phyloP scores from a whole-genome alignment of 2,329 filamentous ascomycete genomes.

The Neopestalotiopsis sp. region DNA sequence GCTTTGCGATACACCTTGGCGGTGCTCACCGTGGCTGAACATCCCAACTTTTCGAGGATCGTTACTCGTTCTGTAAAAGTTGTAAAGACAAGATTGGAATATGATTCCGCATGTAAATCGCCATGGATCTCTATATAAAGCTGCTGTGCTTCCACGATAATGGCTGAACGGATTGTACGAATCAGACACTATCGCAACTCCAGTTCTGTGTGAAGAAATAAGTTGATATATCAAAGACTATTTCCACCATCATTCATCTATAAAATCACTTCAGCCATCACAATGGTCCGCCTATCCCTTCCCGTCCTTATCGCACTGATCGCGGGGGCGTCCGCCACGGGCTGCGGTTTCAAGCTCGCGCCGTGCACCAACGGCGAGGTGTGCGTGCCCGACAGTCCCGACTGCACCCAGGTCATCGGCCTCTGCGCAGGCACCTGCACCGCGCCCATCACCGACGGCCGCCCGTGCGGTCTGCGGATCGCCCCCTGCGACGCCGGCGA shows the following conservation, averaged over 20 bases:
- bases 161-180: not conserved
- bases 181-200: not conserved
- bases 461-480: not conserved
- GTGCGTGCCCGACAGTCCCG: not conserved
- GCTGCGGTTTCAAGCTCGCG: slow-evolving; percentile 1
- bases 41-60: not conserved
- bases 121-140: not conserved
- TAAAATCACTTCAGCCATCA: not conserved
- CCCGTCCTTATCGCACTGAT: not conserved
- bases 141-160: not conserved
- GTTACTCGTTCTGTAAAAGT: not conserved
- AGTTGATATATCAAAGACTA: not conserved
- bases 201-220: not conserved
- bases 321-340: not conserved
- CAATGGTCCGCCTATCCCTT: not conserved
- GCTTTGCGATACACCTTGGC: not conserved
- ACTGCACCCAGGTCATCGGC: not conserved
- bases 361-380: not conserved
- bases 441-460: not conserved
- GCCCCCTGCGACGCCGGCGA: not conserved
- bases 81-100: not conserved
- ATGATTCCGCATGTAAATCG: not conserved
- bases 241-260: not conserved
- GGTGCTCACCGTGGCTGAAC: not conserved
- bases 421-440: not conserved